phyloP scores from a whole-genome alignment of 371 early-diverging fungal species.

The Mucor saturninus region DNA sequence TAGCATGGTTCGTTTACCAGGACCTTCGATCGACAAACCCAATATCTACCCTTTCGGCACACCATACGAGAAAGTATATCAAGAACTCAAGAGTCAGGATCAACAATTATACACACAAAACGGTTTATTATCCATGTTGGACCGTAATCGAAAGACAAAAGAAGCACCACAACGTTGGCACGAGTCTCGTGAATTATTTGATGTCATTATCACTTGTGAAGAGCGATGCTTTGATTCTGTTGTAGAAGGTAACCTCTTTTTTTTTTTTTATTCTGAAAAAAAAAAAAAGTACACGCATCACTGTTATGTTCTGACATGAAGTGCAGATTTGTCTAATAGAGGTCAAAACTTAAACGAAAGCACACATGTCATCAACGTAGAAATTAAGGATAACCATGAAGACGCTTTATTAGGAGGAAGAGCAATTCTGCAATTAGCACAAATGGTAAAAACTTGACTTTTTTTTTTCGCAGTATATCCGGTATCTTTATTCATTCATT shows the following conservation, averaged over 20 bases:
- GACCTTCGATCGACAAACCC: slow-evolving; percentile 85
- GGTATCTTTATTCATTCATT: no score
- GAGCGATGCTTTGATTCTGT: slow-evolving; percentile 96
- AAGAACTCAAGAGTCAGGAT: slow-evolving; percentile 83
- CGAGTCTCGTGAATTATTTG: slow-evolving; percentile 77
- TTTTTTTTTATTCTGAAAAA: slow-evolving; percentile 35
- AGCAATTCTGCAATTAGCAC: slow-evolving; percentile 80
- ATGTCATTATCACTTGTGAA: slow-evolving; percentile 96
- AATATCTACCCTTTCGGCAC: slow-evolving; percentile 94
- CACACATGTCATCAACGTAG: slow-evolving; percentile 95
- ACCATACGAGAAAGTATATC: slow-evolving; percentile 88
- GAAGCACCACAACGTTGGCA: slow-evolving; percentile 89
- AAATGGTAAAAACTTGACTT: slow-evolving; percentile 46
- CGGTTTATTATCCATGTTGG: slow-evolving; percentile 90
- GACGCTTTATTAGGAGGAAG: slow-evolving; percentile 89
- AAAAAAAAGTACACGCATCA: neutral
- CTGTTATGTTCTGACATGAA: no score
- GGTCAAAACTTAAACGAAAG: slow-evolving; percentile 71
- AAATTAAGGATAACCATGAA: slow-evolving; percentile 93
- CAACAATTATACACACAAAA: slow-evolving; percentile 79
- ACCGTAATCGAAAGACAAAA: slow-evolving; percentile 92
- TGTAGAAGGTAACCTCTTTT: slow-evolving; percentile 64
- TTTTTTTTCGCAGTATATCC: neutral
- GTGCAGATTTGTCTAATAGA: slow-evolving; percentile 59
- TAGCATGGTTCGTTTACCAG: slow-evolving; percentile 90